These are phyloP conservation scores for Fusarium agapanthi DNA, from an alignment of 2,329 filamentous ascomycete genomes.

Conservation along the genomic window DNA sequence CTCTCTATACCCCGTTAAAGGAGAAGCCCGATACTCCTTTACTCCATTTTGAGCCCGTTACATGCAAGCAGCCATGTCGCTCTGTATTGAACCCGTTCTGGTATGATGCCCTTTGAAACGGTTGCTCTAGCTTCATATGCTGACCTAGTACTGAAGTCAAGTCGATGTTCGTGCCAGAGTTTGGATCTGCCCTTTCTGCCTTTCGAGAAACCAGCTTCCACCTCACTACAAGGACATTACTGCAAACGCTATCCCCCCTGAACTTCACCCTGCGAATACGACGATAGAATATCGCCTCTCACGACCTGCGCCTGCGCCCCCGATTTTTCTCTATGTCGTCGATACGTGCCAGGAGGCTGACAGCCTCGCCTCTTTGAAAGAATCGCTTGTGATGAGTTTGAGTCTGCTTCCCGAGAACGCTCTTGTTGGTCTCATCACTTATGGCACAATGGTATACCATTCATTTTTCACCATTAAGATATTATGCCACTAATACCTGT, in stretches of 20 bases:
- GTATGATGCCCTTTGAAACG: conserved; percentile 59
- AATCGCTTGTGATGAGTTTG: conserved; percentile 86
- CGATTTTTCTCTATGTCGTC: conserved; percentile 88
- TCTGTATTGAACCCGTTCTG: conserved; percentile 97
- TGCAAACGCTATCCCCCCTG: conserved; percentile 81
- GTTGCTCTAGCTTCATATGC: background rate
- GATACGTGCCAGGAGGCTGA: conserved; percentile 91
- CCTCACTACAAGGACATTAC: conserved; percentile 92
- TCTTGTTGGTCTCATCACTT: conserved; percentile 84
- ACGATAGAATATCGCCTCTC: conserved; percentile 90
- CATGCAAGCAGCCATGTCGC: conserved; percentile 94
- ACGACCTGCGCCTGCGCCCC: conserved; percentile 82
- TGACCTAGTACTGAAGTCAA: conserved; percentile 62
- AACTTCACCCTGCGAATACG: conserved; percentile 82
- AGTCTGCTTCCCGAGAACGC: conserved; percentile 83
- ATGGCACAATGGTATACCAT: conserved; percentile 83
- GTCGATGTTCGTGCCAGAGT: conserved; percentile 84
- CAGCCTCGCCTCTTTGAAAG: conserved; percentile 82
- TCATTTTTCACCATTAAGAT: background rate
- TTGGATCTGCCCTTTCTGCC: conserved; percentile 90
- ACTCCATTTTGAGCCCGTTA: conserved; percentile 94
- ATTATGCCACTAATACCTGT: conserved; percentile 31
- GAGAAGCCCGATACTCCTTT: conserved; percentile 90
- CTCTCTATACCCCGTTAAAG: conserved; percentile 93
- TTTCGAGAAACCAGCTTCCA: conserved; percentile 83